Evolutionary conservation across 129 eudicot species (phyloP), one percentile per base, ranked within the genome.

Genomic region (Arctium lappa): DNA sequence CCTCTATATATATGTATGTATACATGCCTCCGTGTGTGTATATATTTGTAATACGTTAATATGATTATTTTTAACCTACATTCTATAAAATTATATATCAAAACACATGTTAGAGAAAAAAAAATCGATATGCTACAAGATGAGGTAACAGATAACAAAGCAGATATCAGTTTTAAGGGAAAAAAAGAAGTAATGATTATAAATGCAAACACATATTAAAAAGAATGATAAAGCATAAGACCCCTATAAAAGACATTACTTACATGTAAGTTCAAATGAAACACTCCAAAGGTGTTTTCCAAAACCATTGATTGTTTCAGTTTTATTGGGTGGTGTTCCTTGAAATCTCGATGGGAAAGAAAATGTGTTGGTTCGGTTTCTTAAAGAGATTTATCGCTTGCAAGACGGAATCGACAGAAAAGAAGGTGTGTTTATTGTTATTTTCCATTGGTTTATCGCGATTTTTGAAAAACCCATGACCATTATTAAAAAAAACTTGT

Each of bases 261-360:
- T 56, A 56, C 65, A 56, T 56, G 27, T 36, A 10, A 39, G 53
- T 40, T 74, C 15, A 56, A 16, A 40, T 70, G 36, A 80, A 80
- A 80, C 50, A 34, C 62, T 53, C 50, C 16, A 56, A 75, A 56
- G 3, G 68, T 68, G 44, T 82, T 80, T 68, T 76, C 4, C 75
- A 76, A 22, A 81, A 40, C 18, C 75, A 63, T 42, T 76, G 4
- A 63, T 53, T 77, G 50, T 44, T 76, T 46, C 32, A 29, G 69
- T 48, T 85, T 60, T 65, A 53, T 40, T 22, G 9, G 2, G 8
- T 15, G 8, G 18, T 48, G 18, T 8, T 16, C 40, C 79, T 4
- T 30, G n/a, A 29, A 5, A 22, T 81, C 71, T 42, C 22, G 9
- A 90, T 94, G 98, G 92, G 91, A 68, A 92, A 92, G 94, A 90